These are phyloP conservation scores for Knoxdaviesia capensis DNA, from an alignment of 2,329 filamentous ascomycete species.

Conservation along the genomic window DNA sequence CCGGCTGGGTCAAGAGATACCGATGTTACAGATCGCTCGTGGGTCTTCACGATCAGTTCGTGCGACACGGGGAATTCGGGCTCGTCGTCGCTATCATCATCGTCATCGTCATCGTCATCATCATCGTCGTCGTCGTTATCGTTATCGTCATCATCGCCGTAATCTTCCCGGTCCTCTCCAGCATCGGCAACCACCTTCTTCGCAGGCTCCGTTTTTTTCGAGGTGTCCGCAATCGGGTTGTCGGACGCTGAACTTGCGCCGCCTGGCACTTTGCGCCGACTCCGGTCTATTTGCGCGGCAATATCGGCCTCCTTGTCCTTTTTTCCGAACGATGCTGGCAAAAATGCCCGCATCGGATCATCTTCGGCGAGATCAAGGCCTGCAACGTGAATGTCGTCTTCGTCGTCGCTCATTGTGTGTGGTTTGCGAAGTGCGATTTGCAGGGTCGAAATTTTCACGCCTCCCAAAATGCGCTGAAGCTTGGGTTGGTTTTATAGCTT, in stretches of 20 bases:
- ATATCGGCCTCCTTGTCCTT: slow-evolving; percentile 54
- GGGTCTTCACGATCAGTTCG: slow-evolving; percentile 80
- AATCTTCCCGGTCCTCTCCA: slow-evolving; percentile 7
- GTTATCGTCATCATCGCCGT: slow-evolving; percentile 23
- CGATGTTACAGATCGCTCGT: slow-evolving; percentile 71
- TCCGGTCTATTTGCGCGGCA: slow-evolving; percentile 61
- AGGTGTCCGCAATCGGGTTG: no score
- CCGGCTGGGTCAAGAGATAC: slow-evolving; percentile 72
- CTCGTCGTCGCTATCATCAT: slow-evolving; percentile 47
- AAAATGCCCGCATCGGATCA: slow-evolving; percentile 54
- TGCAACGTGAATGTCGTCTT: slow-evolving; percentile 30
- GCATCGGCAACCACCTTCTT: slow-evolving; percentile 1
- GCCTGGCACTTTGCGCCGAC: slow-evolving; percentile 32
- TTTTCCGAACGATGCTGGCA: slow-evolving; percentile 75
- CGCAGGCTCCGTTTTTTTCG: no score
- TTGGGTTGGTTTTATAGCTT: no score
- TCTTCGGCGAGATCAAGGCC: slow-evolving; percentile 33
- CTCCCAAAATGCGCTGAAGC: no score
- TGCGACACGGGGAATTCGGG: slow-evolving; percentile 88
- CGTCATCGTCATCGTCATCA: slow-evolving; percentile 32
- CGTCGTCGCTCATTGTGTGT: slow-evolving; percentile 26
- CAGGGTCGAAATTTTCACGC: no score
- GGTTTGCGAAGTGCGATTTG: no score
- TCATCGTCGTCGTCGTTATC: slow-evolving; percentile 20
- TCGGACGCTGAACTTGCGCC: slow-evolving; percentile 10